A percentile compares a stretch with the other conserved stretches of the same genome.
phyloP scores from a whole-genome alignment of 208 protist genomes.

The Herpetomonas samuelpessoai region DNA sequence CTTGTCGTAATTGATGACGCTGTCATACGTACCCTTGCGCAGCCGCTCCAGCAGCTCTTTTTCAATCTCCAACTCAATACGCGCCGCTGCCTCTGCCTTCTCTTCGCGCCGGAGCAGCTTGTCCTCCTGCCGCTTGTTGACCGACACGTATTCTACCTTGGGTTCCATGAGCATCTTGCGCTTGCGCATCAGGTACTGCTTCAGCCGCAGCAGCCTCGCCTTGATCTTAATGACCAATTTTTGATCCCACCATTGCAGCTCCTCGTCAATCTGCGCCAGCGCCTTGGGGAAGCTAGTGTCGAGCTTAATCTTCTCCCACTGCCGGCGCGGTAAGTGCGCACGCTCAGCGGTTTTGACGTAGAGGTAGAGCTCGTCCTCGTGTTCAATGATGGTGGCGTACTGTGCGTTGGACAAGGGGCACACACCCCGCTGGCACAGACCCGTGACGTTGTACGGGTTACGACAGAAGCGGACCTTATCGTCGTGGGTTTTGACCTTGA shows the following conservation, averaged over 20 bases:
- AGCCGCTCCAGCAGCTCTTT: constrained; percentile 97
- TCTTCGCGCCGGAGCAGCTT: constrained; percentile 93
- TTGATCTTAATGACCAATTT: constrained; percentile 97
- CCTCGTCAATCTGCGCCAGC: constrained; percentile 95
- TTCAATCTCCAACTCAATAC: constrained; percentile 96
- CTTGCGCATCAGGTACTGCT: constrained; percentile 98
- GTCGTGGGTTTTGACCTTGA: constrained; percentile 91
- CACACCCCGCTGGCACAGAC: constrained; percentile 95
- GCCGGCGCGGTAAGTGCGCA: constrained; percentile 95
- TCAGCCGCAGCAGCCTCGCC: constrained; percentile 97
- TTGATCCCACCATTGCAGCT: constrained; percentile 96
- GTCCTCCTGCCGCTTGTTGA: constrained; percentile 97
- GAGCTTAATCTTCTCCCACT: constrained; percentile 99
- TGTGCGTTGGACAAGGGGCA: constrained; percentile 98
- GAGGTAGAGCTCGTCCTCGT: constrained; percentile 96
- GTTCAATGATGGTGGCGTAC: constrained; percentile 98
- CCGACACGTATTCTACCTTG: constrained; percentile 93
- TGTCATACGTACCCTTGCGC: constrained; percentile 91
- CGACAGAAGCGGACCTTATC: constrained; percentile 97
- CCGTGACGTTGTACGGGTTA: constrained; percentile 98
- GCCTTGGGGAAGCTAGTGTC: constrained; percentile 95
- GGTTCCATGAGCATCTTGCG: constrained; percentile 94
- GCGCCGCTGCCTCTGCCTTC: constrained; percentile 96
- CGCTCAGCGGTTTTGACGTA: constrained; percentile 99
- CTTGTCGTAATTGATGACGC: constrained; percentile 90